phyloP scores from a whole-genome alignment of 371 early-diverging fungal species.

The Mucor racemosus region DNA sequence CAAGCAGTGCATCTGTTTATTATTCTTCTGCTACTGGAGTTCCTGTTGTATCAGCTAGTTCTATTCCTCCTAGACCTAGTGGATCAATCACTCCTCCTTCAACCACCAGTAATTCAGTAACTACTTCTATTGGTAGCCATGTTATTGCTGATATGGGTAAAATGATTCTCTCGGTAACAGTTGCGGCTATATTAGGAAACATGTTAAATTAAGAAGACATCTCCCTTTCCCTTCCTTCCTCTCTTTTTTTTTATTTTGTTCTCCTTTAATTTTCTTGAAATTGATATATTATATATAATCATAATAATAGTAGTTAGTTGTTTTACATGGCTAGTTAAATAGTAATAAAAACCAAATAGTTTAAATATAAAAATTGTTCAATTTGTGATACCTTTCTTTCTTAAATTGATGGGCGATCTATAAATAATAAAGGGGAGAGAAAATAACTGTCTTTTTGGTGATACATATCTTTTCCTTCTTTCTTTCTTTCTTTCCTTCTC shows the following conservation, averaged over 20 bases:
- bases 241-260: neutral
- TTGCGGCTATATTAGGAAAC: slow-evolving; percentile 19
- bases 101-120: slow-evolving; percentile 6
- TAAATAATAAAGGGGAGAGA: slow-evolving; percentile 10
- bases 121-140: neutral
- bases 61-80: slow-evolving; percentile 19
- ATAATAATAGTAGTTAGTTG: slow-evolving; percentile 2
- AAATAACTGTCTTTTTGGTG: slow-evolving; percentile 8
- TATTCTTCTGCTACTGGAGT: slow-evolving; percentile 6
- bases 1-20: slow-evolving; percentile 16
- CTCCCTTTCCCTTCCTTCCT: neutral
- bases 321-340: neutral
- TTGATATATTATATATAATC: slow-evolving; percentile 5
- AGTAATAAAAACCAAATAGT: slow-evolving; percentile 3
- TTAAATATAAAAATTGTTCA: neutral
- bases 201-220: neutral
- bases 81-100: slow-evolving; percentile 17
- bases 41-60: neutral
- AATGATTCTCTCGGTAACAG: slow-evolving; percentile 14
- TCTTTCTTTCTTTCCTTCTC: slow-evolving; percentile 13
- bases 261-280: slow-evolving; percentile 3
- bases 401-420: slow-evolving; percentile 3
- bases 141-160: slow-evolving; percentile 3
- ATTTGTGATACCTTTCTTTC: slow-evolving; percentile 1
- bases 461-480: slow-evolving; percentile 6